Conservation (phyloP, 495 filamentous ascomycete species). For the Aspergillus cavernicola region DNA sequence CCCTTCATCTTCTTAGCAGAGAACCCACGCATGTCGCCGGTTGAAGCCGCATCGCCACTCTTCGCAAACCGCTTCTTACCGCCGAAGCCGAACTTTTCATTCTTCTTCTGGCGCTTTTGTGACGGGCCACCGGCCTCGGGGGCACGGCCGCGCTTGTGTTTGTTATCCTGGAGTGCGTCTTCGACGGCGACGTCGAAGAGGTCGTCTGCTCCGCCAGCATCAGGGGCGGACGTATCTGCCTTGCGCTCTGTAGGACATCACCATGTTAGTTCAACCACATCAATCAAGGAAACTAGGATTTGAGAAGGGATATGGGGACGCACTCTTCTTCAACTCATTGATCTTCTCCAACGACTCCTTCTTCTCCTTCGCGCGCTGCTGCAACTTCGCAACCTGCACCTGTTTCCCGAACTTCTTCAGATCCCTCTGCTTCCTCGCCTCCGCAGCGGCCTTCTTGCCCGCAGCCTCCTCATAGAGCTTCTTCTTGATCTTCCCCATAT, state of each 20-base stretch:
- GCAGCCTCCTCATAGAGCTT: conserved; percentile 92
- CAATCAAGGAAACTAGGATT: too few species aligned
- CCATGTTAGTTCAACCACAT: conserved; percentile 6
- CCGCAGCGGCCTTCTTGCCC: conserved; percentile 82
- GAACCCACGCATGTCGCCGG: conserved; percentile 73
- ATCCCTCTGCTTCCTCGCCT: conserved; percentile 88
- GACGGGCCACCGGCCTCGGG: conserved; percentile 40
- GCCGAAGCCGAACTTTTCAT: conserved; percentile 88
- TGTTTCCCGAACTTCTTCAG: conserved; percentile 99
- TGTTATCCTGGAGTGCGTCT: conserved; percentile 56
- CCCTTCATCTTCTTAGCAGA: conserved; percentile 81
- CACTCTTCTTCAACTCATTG: conserved; percentile 88
- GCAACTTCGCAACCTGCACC: conserved; percentile 93
- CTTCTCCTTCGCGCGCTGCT: conserved; percentile 89
- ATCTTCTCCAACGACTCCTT: conserved; percentile 91
- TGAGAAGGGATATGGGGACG: conserved; percentile 14
- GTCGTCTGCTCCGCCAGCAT: conserved; percentile 71
- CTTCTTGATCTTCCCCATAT: conserved; percentile 93
- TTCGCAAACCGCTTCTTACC: conserved; percentile 89
- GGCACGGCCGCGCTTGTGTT: conserved; percentile 33
- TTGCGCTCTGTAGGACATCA: conserved; percentile 68
- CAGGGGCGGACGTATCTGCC: conserved; percentile 60
- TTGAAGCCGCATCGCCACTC: conserved; percentile 79
- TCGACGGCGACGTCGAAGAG: conserved; percentile 95
- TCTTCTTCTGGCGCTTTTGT: conserved; percentile 83